Base-by-base conservation (phyloP, 768 basidiomycete species). In the Mycena sanguinolenta region DNA sequence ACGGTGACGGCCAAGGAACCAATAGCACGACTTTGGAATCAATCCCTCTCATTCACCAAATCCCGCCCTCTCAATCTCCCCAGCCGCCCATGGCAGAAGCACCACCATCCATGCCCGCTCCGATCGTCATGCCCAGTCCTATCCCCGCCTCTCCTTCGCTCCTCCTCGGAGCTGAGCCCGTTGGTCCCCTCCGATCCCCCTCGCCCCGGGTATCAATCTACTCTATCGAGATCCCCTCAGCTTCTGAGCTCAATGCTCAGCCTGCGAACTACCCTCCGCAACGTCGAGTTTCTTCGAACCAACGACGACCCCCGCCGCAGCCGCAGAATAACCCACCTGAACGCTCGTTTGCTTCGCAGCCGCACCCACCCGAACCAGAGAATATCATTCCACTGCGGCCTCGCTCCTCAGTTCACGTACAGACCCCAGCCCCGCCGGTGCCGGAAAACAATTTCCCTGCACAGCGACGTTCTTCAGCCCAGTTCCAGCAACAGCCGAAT, bases 181-280 rank as follows among this genome's bases (percentile, higher is more conserved):
- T 21, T 7, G 21, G 17, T 3, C 55, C 65, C 21, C 38, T n/a
- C 4, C 71, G 53, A 9, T 65, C 71, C 32, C 67, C 72, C 16
- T 69, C 68, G 14, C 55, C 62, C n/a, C 59, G 66, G 23, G 19
- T 74, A 0, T 64, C 62, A 28, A 27, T 27, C n/a, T 74, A 58
- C 27, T 16, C 70, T 27, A 50, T 74, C 67, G 66, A 68, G 3
- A 74, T 74, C 42, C 73, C 70, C 5, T 61, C 70, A 2, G 25
- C 73, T 17, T 74, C 73, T 10, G 67, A 42, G 19, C 27, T 74
- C 70, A 67, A 70, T 44, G 66, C 57, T 8, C 52, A 9, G 17
- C 64, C 65, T 25, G 50, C 64, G 2, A 25, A 32, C 14, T 32
- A 36, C 27, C 36, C 49, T 7, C 55, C 19, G 16, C 57, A 66